These are phyloP conservation scores for Bryoerythrophyllum caledonicum DNA, from an alignment of 225 moss, liverwort and hornwort species.

Conservation along the genomic window DNA sequence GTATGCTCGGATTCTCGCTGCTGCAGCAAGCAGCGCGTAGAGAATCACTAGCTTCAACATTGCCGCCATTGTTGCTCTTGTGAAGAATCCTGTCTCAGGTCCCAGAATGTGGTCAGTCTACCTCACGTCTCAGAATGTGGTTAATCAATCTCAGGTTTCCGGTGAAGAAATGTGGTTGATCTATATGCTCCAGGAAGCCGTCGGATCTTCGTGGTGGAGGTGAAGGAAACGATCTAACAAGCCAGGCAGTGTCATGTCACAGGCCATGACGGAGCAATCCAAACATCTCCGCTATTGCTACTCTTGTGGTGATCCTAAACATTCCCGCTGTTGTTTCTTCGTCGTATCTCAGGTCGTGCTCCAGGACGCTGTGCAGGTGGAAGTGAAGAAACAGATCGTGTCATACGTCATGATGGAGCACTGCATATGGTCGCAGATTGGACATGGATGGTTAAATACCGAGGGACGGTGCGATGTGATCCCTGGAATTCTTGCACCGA, in stretches of 20 bases:
- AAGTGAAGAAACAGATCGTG: not conserved
- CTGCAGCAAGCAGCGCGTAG: conserved; percentile 5
- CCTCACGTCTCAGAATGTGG: not conserved
- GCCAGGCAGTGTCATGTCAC: too few relatives aligned
- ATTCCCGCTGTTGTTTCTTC: too few relatives aligned
- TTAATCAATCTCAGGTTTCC: too few relatives aligned
- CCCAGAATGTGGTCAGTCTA: not conserved
- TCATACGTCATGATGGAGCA: conserved; percentile 24
- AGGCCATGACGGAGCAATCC: too few relatives aligned
- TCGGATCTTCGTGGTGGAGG: too few relatives aligned
- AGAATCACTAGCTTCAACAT: conserved; percentile 15
- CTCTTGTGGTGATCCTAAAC: too few relatives aligned
- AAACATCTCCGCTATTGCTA: too few relatives aligned
- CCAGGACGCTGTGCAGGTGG: not conserved
- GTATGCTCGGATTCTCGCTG: conserved; percentile 17
- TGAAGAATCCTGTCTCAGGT: not conserved
- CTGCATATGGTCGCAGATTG: not conserved
- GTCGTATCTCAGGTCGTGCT: not conserved
- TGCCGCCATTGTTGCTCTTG: conserved; percentile 28
- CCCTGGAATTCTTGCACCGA: not conserved
- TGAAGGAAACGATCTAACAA: too few relatives aligned
- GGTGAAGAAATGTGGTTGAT: too few relatives aligned
- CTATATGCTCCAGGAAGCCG: too few relatives aligned
- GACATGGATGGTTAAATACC: conserved; percentile 14
- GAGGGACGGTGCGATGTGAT: not conserved